Evolutionary conservation across 352 stramenopile genomes (phyloP).

Genomic region (Peronospora belbahrii): DNA sequence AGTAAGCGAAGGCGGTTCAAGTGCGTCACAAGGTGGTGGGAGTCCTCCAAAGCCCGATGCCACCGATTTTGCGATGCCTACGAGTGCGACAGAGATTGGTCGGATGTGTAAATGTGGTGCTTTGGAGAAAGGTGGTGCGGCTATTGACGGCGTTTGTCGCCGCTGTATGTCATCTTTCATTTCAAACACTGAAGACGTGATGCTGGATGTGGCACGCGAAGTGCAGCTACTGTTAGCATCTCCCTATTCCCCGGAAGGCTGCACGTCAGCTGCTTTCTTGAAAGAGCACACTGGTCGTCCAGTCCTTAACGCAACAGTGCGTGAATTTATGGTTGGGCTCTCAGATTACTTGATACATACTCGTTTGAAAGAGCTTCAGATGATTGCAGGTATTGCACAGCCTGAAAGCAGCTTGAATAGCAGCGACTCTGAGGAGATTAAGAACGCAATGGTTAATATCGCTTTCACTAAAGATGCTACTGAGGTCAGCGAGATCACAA

Average conservation of each 20-base stretch:
- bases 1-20: slow-evolving; percentile 34
- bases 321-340: slow-evolving; percentile 71
- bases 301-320: slow-evolving; percentile 44
- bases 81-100: slow-evolving; percentile 32
- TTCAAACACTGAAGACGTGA: slow-evolving; percentile 63
- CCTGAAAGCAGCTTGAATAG: slow-evolving; percentile 21
- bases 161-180: slow-evolving; percentile 78
- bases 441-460: slow-evolving; percentile 3
- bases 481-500: slow-evolving; percentile 44
- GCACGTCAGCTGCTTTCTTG: slow-evolving; percentile 60
- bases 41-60: slow-evolving; percentile 12
- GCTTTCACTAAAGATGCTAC: slow-evolving; percentile 12
- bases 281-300: slow-evolving; percentile 48
- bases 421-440: no score
- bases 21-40: slow-evolving; percentile 10
- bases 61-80: slow-evolving; percentile 23
- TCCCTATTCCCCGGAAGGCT: slow-evolving; percentile 79
- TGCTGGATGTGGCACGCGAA: slow-evolving; percentile 67
- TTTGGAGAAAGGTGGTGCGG: slow-evolving; percentile 16
- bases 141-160: slow-evolving; percentile 44
- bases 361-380: slow-evolving; percentile 64
- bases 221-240: slow-evolving; percentile 77
- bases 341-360: slow-evolving; percentile 78
- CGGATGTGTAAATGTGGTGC: slow-evolving; percentile 55
- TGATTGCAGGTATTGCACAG: slow-evolving; percentile 45